A percentile compares a stretch with the other conserved stretches of the same genome.
These are phyloP conservation scores for Euclidium syriacum DNA, from an alignment of 345 rosid genomes.

Conservation along the genomic window DNA sequence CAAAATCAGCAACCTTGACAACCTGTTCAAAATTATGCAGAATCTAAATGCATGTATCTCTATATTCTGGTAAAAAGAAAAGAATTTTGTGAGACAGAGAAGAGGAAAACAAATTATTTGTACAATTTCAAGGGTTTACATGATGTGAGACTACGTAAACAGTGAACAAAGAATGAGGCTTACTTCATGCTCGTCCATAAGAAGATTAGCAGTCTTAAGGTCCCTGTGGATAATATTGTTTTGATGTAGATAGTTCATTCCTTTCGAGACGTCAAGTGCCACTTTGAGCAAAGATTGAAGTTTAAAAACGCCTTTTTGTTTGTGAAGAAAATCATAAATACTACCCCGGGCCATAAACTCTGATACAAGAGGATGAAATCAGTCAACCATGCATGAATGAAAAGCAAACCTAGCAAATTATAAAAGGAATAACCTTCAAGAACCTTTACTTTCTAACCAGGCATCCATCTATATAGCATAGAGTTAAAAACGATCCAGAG, in stretches of 20 bases:
- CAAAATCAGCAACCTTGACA: slow-evolving; percentile 97
- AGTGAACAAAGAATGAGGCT: slow-evolving; percentile 20
- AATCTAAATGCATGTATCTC: background rate
- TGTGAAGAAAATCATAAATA: slow-evolving; percentile 81
- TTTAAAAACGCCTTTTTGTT: slow-evolving; percentile 72
- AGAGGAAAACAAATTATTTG: background rate
- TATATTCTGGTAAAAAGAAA: background rate
- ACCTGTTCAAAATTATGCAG: slow-evolving; percentile 44
- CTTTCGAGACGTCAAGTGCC: slow-evolving; percentile 83
- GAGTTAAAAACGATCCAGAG: background rate
- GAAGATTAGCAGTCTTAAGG: slow-evolving; percentile 94
- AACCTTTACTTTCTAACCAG: slow-evolving; percentile 5
- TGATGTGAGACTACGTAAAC: background rate
- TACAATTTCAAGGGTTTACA: background rate
- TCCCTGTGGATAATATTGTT: slow-evolving; percentile 95
- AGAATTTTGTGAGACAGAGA: background rate
- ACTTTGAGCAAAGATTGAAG: slow-evolving; percentile 79
- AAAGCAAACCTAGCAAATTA: slow-evolving; percentile 16
- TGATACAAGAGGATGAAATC: slow-evolving; percentile 35
- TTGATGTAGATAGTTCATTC: slow-evolving; percentile 95
- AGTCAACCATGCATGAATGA: background rate
- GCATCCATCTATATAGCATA: background rate
- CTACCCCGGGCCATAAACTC: slow-evolving; percentile 97
- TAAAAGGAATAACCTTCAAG: slow-evolving; percentile 1
- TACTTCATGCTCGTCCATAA: slow-evolving; percentile 98